Evolutionary conservation across 495 filamentous ascomycete species (phyloP).

Genomic region (Stereocaulon alpinum): DNA sequence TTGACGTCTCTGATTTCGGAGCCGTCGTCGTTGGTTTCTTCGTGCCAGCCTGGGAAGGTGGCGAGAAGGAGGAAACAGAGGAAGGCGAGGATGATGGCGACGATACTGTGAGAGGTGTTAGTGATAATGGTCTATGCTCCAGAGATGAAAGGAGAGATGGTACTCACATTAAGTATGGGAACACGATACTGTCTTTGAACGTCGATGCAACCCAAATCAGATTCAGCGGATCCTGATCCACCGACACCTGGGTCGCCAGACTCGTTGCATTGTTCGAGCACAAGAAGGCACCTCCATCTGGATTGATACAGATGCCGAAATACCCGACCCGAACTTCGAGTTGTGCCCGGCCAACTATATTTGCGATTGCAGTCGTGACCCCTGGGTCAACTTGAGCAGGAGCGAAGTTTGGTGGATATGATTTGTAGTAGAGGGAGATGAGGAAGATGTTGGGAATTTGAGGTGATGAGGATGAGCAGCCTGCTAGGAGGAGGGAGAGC

Average conservation of each 20-base stretch:
- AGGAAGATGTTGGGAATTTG: constrained; percentile 60
- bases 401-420: constrained; percentile 50
- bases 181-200: constrained; percentile 63
- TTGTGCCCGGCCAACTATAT: constrained; percentile 52
- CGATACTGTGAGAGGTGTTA: constrained; percentile 37
- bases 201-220: constrained; percentile 62
- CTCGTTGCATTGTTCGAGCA: constrained; percentile 60
- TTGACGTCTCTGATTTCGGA: constrained; percentile 47
- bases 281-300: constrained; percentile 51
- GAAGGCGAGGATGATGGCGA: constrained; percentile 61
- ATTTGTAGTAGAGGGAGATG: constrained; percentile 59
- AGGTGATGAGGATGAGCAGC: constrained; percentile 60
- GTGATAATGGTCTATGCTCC: neutral
- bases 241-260: constrained; percentile 49
- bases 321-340: constrained; percentile 63
- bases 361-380: constrained; percentile 55
- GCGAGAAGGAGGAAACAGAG: constrained; percentile 59
- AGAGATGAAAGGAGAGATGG: neutral
- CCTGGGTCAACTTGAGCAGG: constrained; percentile 76
- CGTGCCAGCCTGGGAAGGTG: constrained; percentile 65
- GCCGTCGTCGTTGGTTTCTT: constrained; percentile 46
- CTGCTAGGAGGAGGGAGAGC: constrained; percentile 62
- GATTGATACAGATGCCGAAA: constrained; percentile 59
- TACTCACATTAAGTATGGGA: constrained; percentile 52
- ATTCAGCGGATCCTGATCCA: constrained; percentile 61